Base-by-base conservation (phyloP, 495 filamentous ascomycete species). In the Aspergillus funiculosus region DNA sequence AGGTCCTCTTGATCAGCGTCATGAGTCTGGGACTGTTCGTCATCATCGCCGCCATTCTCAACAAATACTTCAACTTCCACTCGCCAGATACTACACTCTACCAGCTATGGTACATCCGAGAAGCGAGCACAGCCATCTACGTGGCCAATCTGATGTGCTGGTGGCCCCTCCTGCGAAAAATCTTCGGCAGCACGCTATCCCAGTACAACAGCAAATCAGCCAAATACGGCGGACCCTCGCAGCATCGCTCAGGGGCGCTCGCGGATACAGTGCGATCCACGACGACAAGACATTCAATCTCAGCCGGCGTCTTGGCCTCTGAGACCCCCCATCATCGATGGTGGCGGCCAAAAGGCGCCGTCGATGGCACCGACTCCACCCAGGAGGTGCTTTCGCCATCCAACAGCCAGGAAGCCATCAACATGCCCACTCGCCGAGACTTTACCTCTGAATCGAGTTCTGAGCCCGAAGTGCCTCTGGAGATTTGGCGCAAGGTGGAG, bases 51-150 rank as follows among this genome's bases (percentile, higher is more conserved):
- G 76, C 79, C 2, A 68, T 80, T 31, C 63, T 84, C n/a, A 84
- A 81, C 54, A 83, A 83, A 58, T 80, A 75, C 55, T 85, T 83
- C 66, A 80, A 75, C 29, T 83, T 86, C 54, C 68, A 64, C 5
- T 57, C 66, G 1, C 78, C 78, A 0, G 72, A 76, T 37, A 67
- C 62, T 7, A 67, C 64, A 5, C 72, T 67, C 7, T 64, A 68
- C 30, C 64, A 73, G 24, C 77, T 75, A 36, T 86, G 82, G 82
- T 85, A 86, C 56, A 70, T 75, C 17, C 77, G 82, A 13, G 81
- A 86, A 70, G 73, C 77, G 10, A 73, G 71, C 20, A 83, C 79
- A 0, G 77, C 81, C 0, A 70, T 83, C 9, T 73, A 80, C 35
- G 77, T 83, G 1, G 73, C 77, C 10, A 84, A 83, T 39, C 55